phyloP scores from a whole-genome alignment of 495 filamentous ascomycete genomes.

The Aspergillus sparsus region DNA sequence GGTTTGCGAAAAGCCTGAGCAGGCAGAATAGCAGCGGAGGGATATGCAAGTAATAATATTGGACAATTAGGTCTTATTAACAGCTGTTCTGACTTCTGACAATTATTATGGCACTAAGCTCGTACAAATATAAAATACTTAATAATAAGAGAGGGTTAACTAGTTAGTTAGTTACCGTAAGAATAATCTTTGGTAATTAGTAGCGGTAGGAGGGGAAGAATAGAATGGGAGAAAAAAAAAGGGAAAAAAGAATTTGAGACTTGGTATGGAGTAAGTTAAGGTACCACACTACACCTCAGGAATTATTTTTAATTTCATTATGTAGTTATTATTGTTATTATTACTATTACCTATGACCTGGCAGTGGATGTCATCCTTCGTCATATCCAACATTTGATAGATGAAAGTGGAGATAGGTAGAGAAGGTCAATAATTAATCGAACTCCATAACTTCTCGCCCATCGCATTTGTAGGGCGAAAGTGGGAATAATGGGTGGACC shows the following conservation, averaged over 20 bases:
- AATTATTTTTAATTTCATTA: slow-evolving; percentile 3
- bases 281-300: not conserved
- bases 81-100: not conserved
- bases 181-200: slow-evolving; percentile 11
- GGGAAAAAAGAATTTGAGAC: not conserved
- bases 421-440: not conserved
- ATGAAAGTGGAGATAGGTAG: slow-evolving; percentile 37
- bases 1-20: slow-evolving; percentile 14
- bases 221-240: not conserved
- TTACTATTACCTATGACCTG: not conserved
- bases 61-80: slow-evolving; percentile 12
- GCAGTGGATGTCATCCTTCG: slow-evolving; percentile 19
- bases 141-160: too few relatives aligned
- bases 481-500: slow-evolving; percentile 22
- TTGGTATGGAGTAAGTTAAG: too few relatives aligned
- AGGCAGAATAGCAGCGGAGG: slow-evolving; percentile 14
- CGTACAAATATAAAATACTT: too few relatives aligned
- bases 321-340: not conserved
- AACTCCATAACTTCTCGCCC: too few relatives aligned
- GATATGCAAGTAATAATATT: slow-evolving; percentile 23
- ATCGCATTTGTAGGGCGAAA: not conserved
- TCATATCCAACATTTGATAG: slow-evolving; percentile 18
- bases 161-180: too few relatives aligned
- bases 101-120: slow-evolving; percentile 4
- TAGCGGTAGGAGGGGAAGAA: slow-evolving; percentile 8